Base-by-base conservation (phyloP, 1,284 basidiomycete species). In the Mycena citricolor region DNA sequence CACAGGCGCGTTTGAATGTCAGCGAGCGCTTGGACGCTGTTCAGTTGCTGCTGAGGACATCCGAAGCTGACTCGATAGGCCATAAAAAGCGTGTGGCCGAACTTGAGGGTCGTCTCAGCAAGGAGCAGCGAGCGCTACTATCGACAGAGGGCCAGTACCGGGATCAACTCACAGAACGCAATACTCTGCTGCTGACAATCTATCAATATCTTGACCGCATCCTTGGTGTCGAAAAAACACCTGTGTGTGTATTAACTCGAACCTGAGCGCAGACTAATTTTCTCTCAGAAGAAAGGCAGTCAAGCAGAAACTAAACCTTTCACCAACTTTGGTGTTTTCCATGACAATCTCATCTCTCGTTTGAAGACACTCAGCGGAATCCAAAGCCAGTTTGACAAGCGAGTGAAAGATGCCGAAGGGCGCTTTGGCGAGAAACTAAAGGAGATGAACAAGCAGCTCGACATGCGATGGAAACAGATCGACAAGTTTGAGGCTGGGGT, bases 191-290 rank as follows among this genome's bases (percentile, higher is more conserved):
- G 35, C 71, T 97, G 50, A 92, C 89, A 12, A 90, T 97, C 23
- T 97, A 94, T 66, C 91, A 95, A 64, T 94, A 94, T 60, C 82
- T 97, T 74, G 94, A 97, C 60, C 91, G 90, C 70, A 91, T 97
- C 55, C 72, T 97, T 7, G 93, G 90, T 2, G 83, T 89, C 11
- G 90, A 94, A 58, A 87, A 83, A 69, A 84, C 82, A 0, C 81
- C 84, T 37, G 90, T 93, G 56, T 57, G 88, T 73, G 14, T 39
- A 20, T 14, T 39, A 24, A 32, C 12, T 39, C 26, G 26, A n/a
- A n/a, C n/a, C n/a, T n/a, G n/a, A n/a, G n/a, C n/a, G n/a, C n/a
- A n/a, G n/a, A 16, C 24, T 39, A 12, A 39, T 30, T 38, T 39
- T 8, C 8, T 41, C 33, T 23, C 55, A 86, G 83, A 87, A 87